phyloP scores from a whole-genome alignment of 2,329 filamentous ascomycete species.

The Aureobasidium sp. region DNA sequence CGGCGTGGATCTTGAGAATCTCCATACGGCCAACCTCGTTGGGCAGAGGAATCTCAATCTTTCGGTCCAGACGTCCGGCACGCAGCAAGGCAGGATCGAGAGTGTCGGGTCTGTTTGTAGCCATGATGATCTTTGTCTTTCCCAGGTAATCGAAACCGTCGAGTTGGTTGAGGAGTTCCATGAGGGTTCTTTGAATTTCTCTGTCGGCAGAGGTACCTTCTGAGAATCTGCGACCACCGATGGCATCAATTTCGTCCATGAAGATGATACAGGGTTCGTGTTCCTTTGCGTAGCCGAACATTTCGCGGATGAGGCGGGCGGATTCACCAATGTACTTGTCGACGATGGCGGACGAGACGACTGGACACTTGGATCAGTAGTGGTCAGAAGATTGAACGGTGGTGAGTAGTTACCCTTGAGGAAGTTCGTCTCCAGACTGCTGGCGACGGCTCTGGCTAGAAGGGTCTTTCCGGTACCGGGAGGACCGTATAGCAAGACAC shows the following conservation, averaged over 20 bases:
- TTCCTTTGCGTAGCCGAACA: slow-evolving; percentile 99
- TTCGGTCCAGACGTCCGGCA: slow-evolving; percentile 88
- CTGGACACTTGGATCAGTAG: slow-evolving; percentile 39
- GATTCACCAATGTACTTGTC: slow-evolving; percentile 99
- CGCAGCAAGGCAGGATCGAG: slow-evolving; percentile 87
- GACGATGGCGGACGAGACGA: slow-evolving; percentile 96
- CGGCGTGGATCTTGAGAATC: slow-evolving; percentile 95
- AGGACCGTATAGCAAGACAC: slow-evolving; percentile 89
- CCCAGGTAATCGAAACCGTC: slow-evolving; percentile 99
- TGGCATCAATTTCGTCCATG: slow-evolving; percentile 99
- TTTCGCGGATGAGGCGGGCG: slow-evolving; percentile 90
- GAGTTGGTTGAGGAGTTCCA: slow-evolving; percentile 97
- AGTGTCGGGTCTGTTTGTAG: slow-evolving; percentile 93
- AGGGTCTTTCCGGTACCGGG: slow-evolving; percentile 96
- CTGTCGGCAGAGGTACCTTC: slow-evolving; percentile 96
- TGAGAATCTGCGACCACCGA: slow-evolving; percentile 90
- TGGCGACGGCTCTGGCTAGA: slow-evolving; percentile 87
- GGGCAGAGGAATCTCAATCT: slow-evolving; percentile 94
- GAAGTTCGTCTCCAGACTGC: slow-evolving; percentile 96
- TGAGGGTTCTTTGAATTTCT: slow-evolving; percentile 95
- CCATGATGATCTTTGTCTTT: slow-evolving; percentile 99
- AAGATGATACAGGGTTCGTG: slow-evolving; percentile 99
- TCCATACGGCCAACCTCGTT: slow-evolving; percentile 95
- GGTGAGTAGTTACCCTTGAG: slow-evolving; percentile 61
- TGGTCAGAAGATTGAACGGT: no score